These are phyloP conservation scores for Francoa sonchifolia DNA, from an alignment of 441 rosid species.

Conservation along the genomic window DNA sequence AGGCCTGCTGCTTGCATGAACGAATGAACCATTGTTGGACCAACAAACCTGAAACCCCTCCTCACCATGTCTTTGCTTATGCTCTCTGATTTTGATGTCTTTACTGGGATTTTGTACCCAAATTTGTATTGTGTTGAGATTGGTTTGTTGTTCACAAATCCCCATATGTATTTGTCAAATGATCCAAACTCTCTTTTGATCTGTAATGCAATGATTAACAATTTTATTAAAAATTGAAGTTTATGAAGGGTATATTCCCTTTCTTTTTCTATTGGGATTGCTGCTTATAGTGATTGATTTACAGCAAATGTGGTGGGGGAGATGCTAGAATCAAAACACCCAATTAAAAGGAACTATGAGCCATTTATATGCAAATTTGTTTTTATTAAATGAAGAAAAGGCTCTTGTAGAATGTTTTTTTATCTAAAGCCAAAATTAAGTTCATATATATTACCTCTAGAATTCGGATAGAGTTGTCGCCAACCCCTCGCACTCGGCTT, in stretches of 20 bases:
- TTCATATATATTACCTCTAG: constrained; percentile 46
- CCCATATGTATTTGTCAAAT: constrained; percentile 66
- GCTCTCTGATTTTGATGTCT: constrained; percentile 75
- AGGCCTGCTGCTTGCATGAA: constrained; percentile 90
- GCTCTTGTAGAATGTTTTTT: no score
- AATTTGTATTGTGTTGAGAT: constrained; percentile 51
- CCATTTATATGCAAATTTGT: no score
- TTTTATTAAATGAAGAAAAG: no score
- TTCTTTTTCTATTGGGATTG: not conserved
- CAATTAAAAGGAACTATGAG: not conserved
- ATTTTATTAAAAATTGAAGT: not conserved
- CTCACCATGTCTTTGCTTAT: constrained; percentile 86
- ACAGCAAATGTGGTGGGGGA: constrained; percentile 8
- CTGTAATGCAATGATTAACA: constrained; percentile 16
- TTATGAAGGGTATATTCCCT: not conserved
- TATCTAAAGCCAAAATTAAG: no score
- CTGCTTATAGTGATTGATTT: constrained; percentile 1
- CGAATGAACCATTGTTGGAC: constrained; percentile 73
- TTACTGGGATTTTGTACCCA: constrained; percentile 67
- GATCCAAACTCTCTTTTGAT: constrained; percentile 48
- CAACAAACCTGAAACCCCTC: constrained; percentile 62
- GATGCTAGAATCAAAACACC: not conserved
- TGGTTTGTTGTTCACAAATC: constrained; percentile 58
- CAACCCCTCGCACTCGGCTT: constrained; percentile 50
- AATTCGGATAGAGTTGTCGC: constrained; percentile 54